Evolutionary conservation across 176 grass and related monocot species (phyloP).

Genomic region (Lolium multiflorum): DNA sequence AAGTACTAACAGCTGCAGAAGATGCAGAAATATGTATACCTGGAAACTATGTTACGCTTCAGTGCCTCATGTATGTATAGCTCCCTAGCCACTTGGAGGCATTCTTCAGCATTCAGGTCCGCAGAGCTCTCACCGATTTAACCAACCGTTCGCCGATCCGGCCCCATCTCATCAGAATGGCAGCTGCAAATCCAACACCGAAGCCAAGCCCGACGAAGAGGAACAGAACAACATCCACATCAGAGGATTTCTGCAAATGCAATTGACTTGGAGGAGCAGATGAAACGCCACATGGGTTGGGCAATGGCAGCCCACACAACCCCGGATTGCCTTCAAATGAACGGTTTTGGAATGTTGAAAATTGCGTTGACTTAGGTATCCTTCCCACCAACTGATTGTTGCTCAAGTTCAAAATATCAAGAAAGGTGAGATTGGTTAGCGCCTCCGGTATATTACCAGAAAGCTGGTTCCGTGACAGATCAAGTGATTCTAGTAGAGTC

Average conservation of each 20-base stretch:
- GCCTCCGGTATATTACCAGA: slow-evolving; percentile 5
- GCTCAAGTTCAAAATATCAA: slow-evolving; percentile 33
- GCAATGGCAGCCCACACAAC: neutral
- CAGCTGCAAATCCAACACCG: neutral
- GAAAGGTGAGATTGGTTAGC: slow-evolving; percentile 37
- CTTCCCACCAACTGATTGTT: slow-evolving; percentile 43
- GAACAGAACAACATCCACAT: neutral
- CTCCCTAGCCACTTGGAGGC: neutral
- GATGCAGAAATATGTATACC: neutral
- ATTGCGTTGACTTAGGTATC: neutral
- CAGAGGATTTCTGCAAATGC: neutral
- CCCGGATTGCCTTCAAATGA: slow-evolving; percentile 29
- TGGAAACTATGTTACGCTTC: neutral
- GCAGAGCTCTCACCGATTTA: neutral
- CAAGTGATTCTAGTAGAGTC: slow-evolving; percentile 29
- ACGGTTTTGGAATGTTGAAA: neutral
- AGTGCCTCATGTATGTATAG: neutral
- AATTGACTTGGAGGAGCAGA: neutral
- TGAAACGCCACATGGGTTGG: neutral
- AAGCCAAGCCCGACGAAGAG: neutral
- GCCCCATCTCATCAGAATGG: neutral
- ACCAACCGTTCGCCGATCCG: neutral
- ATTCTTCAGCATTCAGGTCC: neutral
- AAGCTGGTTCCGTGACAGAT: slow-evolving; percentile 20
- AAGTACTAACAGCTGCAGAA: neutral